Base-by-base conservation (phyloP, 2,329 filamentous ascomycete genomes). In the Trichoderma asperellum region DNA sequence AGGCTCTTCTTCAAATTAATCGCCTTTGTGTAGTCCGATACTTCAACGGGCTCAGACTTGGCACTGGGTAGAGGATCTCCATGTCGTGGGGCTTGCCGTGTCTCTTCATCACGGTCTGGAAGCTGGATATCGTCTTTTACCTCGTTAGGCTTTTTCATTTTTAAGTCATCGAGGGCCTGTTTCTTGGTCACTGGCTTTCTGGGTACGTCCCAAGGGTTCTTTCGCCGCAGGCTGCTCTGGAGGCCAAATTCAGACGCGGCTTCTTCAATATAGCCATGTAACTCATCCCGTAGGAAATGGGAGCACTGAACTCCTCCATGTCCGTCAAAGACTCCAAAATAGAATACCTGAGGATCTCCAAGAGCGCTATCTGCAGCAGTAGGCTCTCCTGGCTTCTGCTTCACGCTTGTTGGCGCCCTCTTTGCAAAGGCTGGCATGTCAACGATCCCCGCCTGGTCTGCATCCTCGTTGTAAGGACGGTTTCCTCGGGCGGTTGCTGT, bases 251-350 rank as follows among this genome's bases (percentile, higher is more conserved):
- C 85, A 68, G 84, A 83, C 0, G 93, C 92, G 0, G 93, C 88
- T 73, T 93, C 87, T 79, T 99, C 95, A 43, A 99, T 89, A 78
- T 97, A 98, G 11, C 88, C 88, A 78, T 97, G 96, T 70, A 99
- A 82, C 76, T 92, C 88, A 70, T 97, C 92, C 69, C 90, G 87
- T 73, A 98, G 80, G 74, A 97, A 98, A 21, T 91, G 89, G 70
- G 93, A 94, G 79, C 96, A 98, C 78, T 97, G 92, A 24, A 84
- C 87, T 24, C 96, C 96, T 11, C 96, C 96, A 81, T 99, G 96
- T 2, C 96, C 96, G 79, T 99, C 96, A 76, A 98, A 99, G 1
- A 98, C 90, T 1, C 88, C 94, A 84, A 97, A 99, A 80, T 98
- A 99, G 80, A 99, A 99, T 40, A 98, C 91, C 78, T 98, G 95